Base-by-base conservation (phyloP, 129 eudicot species). In the Lactuca saligna region DNA sequence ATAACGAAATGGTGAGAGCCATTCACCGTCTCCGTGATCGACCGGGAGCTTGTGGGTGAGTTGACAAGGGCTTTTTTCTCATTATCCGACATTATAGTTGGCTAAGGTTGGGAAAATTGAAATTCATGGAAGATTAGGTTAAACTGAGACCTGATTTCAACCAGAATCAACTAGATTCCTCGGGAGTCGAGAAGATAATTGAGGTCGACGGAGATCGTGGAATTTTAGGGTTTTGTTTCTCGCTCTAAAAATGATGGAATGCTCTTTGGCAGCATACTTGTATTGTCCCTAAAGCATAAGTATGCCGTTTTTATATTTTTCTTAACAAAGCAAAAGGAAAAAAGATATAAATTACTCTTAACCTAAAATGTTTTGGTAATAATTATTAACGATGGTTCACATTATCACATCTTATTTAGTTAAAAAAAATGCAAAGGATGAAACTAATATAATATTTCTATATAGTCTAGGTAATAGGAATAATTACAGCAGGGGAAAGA, bases 1-100 rank as follows among this genome's bases (percentile, higher is more conserved):
- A 90, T 90, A 37, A 82, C 84, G 78, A 90, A 90, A 50, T 66
- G 75, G 80, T 90, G 97, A 48, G 97, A 86, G 14, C 97, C 97
- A 78, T 90, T 90, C 17, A 84, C 78, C 50, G 97, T 90, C 73
- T 84, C 80, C 53, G 97, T 87, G 15, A 90, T 82, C 71, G 94
- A 84, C 14, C 83, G 81, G 25, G 96, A 89, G 79, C 90, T 81
- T 48, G 90, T 60, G 35, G 88, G 86, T 11, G 94, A 84, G 74
- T 57, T 69, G 2, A 72, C 58, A 17, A 75, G 15, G 16, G 80
- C 49, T 72, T 56, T 75, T 65, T 80, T 54, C 25, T 77, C 78
- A 57, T 49, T 68, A 35, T 76, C 64, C 56, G 66, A 44, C 79
- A 74, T 74, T 57, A 38, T 74, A 17, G 31, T 55, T 57, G 56